Base-by-base conservation (phyloP, 495 filamentous ascomycete genomes). In the Oleoguttula mirabilis region DNA sequence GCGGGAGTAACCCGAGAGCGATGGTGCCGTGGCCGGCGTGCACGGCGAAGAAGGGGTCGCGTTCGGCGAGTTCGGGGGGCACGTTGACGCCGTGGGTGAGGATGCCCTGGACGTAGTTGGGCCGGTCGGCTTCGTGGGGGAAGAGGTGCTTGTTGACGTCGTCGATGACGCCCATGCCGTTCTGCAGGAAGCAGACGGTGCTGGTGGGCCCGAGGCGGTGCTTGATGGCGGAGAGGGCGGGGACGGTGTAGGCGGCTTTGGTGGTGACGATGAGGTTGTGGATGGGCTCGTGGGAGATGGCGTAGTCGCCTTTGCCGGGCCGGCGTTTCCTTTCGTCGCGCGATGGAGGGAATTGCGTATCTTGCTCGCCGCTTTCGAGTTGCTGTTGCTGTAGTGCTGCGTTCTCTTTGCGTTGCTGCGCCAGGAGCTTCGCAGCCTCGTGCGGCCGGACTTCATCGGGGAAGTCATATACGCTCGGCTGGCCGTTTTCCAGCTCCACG, bases 151-250 rank as follows among this genome's bases (percentile, higher is more conserved):
- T 50, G 48, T 83, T 82, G 15, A 94, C 61, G 25, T 71, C 67
- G n/a, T 94, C 84, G 21, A 86, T 61, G 2, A 80, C 58, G 2
- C 88, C 88, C 65, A 96, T 73, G 3, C 85, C 87, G 35, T 88
- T 83, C 39, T 92, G 82, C 3, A 93, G 54, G 17, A 98, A 73
- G 28, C 81, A 69, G 22, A 98, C 70, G 0, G 87, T 88, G 2
- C 85, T 85, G 11, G 73, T 63, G 3, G 67, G 62, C 23, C 74
- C 73, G n/a, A 98, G 64, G 7, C 85, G 72, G 47, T 83, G 68
- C 4, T 58, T 59, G 31, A 95, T 66, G 1, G 58, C 46, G 20
- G 57, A 43, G 14, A 96, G 54, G 2, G 78, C 77, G 2, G 63
- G 49, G 8, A 76, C 49, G 0, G 75, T 79, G 22, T 72, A 50